Percentiles rank a stretch among this genome's conserved stretches.
Evolutionary conservation across 2,329 filamentous ascomycete genomes (phyloP).

Genomic region (Neophaeococcomyces mojaviensis): DNA sequence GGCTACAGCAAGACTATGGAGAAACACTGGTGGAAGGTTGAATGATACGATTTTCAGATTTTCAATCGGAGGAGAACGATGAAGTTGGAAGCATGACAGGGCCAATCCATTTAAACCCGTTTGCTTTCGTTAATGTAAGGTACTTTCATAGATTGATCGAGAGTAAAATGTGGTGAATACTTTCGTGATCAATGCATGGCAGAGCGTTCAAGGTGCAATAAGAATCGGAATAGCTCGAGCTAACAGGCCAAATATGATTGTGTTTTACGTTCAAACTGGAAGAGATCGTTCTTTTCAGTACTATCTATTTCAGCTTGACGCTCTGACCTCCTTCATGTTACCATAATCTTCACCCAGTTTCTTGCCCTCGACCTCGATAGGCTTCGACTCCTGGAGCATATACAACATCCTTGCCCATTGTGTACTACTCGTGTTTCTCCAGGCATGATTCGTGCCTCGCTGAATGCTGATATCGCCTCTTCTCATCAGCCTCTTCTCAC

Average conservation of each 20-base stretch:
- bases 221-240: too few relatives aligned
- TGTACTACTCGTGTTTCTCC: slow-evolving; percentile 30
- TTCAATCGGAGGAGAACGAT: slow-evolving; percentile 47
- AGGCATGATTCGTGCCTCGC: slow-evolving; percentile 36
- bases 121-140: neutral
- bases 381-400: slow-evolving; percentile 16
- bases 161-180: too few relatives aligned
- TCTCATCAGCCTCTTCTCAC: slow-evolving; percentile 39
- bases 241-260: too few relatives aligned
- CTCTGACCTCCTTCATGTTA: slow-evolving; percentile 8
- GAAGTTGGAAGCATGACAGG: neutral
- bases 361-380: slow-evolving; percentile 12
- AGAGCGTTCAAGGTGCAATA: too few relatives aligned
- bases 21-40: slow-evolving; percentile 42
- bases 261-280: too few relatives aligned
- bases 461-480: slow-evolving; percentile 49
- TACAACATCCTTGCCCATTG: slow-evolving; percentile 16
- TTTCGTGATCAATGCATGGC: too few relatives aligned
- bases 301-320: neutral
- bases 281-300: too few relatives aligned
- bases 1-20: slow-evolving; percentile 34
- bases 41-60: slow-evolving; percentile 45
- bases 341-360: slow-evolving; percentile 17
- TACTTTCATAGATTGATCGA: too few relatives aligned
- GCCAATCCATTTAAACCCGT: neutral